Percentiles rank a stretch among this genome's conserved stretches.
Conservation (phyloP, 2,329 filamentous ascomycete species). For the Sclerotinia sclerotiorum region DNA sequence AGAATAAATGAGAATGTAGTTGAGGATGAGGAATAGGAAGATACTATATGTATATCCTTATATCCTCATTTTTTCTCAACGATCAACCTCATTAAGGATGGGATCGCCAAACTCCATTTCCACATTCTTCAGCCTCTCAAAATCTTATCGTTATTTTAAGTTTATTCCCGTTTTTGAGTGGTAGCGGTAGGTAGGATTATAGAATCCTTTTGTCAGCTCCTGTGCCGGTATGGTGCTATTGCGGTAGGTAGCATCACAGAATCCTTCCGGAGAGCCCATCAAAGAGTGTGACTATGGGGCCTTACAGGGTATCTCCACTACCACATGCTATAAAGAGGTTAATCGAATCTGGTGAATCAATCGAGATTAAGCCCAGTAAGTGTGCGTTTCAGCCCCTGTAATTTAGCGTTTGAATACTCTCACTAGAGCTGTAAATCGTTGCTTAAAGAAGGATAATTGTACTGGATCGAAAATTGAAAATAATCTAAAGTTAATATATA, state of each 20-base stretch:
- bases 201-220: neutral
- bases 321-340: too few species aligned
- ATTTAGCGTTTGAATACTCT: too few species aligned
- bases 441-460: too few species aligned
- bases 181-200: neutral
- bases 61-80: neutral
- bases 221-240: too few species aligned
- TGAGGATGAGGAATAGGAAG: neutral
- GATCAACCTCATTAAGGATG: neutral
- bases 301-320: too few species aligned
- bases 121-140: conserved; percentile 9
- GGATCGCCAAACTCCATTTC: conserved; percentile 3
- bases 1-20: neutral
- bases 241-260: neutral
- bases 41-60: neutral
- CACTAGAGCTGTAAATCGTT: too few species aligned
- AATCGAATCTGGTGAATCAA: too few species aligned
- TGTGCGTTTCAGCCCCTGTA: too few species aligned
- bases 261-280: neutral
- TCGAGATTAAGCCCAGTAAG: too few species aligned
- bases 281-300: too few species aligned
- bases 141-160: neutral
- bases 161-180: neutral
- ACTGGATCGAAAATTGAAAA: too few species aligned
- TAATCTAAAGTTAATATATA: too few species aligned